These are phyloP conservation scores for Phytopythium boreale DNA, from an alignment of 352 stramenopile species.

Conservation along the genomic window DNA sequence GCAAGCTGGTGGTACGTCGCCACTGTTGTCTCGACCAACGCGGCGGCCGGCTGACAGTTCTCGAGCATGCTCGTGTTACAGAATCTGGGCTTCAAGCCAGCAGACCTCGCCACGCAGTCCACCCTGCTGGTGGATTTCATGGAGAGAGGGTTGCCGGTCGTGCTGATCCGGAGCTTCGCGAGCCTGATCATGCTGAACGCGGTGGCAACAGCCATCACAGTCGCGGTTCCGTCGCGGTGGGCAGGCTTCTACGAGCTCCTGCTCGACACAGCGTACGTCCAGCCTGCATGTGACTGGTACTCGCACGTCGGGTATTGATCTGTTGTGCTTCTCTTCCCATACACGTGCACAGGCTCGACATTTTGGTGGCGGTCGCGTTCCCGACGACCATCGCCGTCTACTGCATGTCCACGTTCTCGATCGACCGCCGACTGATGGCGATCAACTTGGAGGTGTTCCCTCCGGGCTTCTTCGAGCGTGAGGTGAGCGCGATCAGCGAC, in stretches of 20 bases:
- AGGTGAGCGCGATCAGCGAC: conserved; percentile 22
- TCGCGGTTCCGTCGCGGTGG: neutral
- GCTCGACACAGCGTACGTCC: conserved; percentile 16
- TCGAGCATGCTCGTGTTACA: neutral
- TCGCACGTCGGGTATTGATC: neutral
- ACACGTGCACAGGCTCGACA: conserved; percentile 22
- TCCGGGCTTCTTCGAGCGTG: conserved; percentile 21
- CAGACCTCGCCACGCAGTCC: conserved; percentile 8
- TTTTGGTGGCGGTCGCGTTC: conserved; percentile 27
- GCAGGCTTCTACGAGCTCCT: conserved; percentile 14
- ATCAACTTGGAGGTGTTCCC: conserved; percentile 37
- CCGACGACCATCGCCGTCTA: conserved; percentile 31
- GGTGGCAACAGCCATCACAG: neutral
- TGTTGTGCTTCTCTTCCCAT: neutral
- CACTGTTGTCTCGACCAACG: neutral
- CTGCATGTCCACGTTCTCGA: conserved; percentile 26
- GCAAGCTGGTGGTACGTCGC: neutral
- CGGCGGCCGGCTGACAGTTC: neutral
- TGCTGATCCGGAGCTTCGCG: conserved; percentile 1
- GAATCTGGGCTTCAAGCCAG: conserved; percentile 4
- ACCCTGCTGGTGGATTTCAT: conserved; percentile 12
- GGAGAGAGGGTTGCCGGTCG: conserved; percentile 7
- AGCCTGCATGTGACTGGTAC: neutral
- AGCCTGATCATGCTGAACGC: conserved; percentile 6
- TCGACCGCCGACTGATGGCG: conserved; percentile 22